phyloP scores from a whole-genome alignment of 345 rosid species.

The Linum lewisii region DNA sequence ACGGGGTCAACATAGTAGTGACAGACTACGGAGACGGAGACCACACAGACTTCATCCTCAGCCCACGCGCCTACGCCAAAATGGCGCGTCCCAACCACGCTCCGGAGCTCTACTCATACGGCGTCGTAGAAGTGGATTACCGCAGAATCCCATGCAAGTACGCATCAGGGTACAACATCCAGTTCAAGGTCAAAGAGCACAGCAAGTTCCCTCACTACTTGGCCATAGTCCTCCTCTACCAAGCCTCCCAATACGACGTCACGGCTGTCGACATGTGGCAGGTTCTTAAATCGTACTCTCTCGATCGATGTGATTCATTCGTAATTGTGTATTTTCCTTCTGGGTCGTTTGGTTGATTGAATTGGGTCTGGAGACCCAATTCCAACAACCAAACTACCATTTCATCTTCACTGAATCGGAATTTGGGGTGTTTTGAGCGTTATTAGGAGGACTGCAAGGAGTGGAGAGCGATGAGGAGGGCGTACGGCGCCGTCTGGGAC shows the following conservation, averaged over 20 bases:
- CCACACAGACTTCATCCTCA: constrained; percentile 73
- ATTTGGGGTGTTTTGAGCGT: too few relatives aligned
- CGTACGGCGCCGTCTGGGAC: constrained; percentile 66
- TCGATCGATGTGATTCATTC: background rate
- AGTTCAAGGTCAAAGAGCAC: constrained; percentile 55
- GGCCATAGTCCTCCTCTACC: constrained; percentile 46
- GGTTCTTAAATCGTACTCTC: constrained; percentile 23
- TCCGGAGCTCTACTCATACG: constrained; percentile 39
- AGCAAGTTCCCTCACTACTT: constrained; percentile 60
- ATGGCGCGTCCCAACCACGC: constrained; percentile 36
- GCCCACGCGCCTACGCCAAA: constrained; percentile 48
- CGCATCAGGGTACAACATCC: constrained; percentile 29
- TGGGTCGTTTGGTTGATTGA: too few relatives aligned
- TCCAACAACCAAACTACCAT: too few relatives aligned
- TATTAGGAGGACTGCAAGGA: constrained; percentile 47
- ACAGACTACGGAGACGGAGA: constrained; percentile 83
- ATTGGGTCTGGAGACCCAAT: too few relatives aligned
- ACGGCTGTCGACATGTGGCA: constrained; percentile 47
- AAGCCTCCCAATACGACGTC: constrained; percentile 49
- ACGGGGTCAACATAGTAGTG: constrained; percentile 57
- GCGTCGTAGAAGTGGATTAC: constrained; percentile 75
- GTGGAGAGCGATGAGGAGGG: constrained; percentile 71
- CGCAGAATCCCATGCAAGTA: constrained; percentile 55
- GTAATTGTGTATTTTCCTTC: background rate
- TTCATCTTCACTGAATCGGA: too few relatives aligned